Evolutionary conservation across 164 flowering plant species (phyloP), one percentile per base, ranked within the genome.

Genomic region (Dillenia turbinata): DNA sequence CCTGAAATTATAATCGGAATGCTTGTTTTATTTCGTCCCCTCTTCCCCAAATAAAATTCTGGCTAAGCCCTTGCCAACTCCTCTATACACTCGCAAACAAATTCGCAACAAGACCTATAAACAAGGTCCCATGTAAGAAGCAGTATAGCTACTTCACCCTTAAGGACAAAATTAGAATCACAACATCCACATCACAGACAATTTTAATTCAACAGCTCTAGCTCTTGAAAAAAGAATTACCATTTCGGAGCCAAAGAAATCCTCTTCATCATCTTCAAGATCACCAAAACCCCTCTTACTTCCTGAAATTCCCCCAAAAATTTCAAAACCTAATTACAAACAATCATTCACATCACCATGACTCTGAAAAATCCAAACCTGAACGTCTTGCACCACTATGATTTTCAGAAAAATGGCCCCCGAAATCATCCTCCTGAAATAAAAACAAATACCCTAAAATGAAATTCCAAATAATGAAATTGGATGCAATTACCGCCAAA

Each of bases 261-360:
- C 99, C 11, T 91, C 99, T 16, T 92, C 99, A 8, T 94, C 99
- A 49, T 95, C 99, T 44, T 92, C 97, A n/a, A 91, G 75, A 53
- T 91, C 97, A 56, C 85, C 99, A 67, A 86, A 95, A 59, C 85
- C 68, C 71, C 96, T 83, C 78, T 95, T 92, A 26, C n/a, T 84
- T 19, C 92, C 99, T 94, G 59, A 57, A 71, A 65, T 54, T 33
- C 40, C 60, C 60, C 16, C 6, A 14, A 64, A 2, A 52, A 22
- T 45, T 9, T 3, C 9, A 64, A 57, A 51, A 64, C 17, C 3
- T 10, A 51, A 33, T 3, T 51, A 55, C 12, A 55, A 66, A 15
- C 7, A 6, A 55, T n/a, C 8, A 33, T 26, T 33, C 40, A 33
- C 40, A 33, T 6, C 40, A 33, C 40, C 40, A 33, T 33, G 40